phyloP scores from a whole-genome alignment of 306 rosid species.

The Mimosa bimucronata region DNA sequence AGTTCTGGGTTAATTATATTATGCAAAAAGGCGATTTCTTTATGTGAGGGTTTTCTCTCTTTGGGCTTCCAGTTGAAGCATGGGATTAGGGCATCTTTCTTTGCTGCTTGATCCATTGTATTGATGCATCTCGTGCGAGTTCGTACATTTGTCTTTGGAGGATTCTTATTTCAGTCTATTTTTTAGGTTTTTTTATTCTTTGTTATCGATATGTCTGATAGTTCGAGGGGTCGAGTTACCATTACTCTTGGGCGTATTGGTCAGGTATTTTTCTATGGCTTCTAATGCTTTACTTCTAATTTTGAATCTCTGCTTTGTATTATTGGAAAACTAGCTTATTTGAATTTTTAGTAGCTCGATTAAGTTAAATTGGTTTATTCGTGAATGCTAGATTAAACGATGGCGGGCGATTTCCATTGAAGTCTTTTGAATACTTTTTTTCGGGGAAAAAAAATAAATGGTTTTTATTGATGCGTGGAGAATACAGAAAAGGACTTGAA shows the following conservation, averaged over 20 bases:
- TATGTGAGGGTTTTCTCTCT: not conserved
- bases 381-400: conserved; percentile 23
- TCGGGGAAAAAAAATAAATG: not conserved
- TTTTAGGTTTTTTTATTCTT: conserved; percentile 55
- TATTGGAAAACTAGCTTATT: too few species aligned
- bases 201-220: conserved; percentile 59
- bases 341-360: not conserved
- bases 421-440: not conserved
- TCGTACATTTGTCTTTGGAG: conserved; percentile 4
- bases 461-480: not conserved
- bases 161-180: conserved; percentile 34
- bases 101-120: conserved; percentile 5
- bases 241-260: conserved; percentile 90
- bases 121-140: conserved; percentile 33
- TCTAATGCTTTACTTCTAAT: conserved; percentile 12
- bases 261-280: conserved; percentile 55
- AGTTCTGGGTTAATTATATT: not conserved
- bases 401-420: not conserved
- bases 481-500: not conserved
- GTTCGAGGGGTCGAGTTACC: conserved; percentile 78
- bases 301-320: not conserved
- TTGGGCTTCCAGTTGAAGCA: conserved; percentile 22
- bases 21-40: not conserved
- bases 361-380: conserved; percentile 6
- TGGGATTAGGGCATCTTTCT: conserved; percentile 40